Conservation (phyloP, 106 monocot species). For the Platanthera zijinensis region DNA sequence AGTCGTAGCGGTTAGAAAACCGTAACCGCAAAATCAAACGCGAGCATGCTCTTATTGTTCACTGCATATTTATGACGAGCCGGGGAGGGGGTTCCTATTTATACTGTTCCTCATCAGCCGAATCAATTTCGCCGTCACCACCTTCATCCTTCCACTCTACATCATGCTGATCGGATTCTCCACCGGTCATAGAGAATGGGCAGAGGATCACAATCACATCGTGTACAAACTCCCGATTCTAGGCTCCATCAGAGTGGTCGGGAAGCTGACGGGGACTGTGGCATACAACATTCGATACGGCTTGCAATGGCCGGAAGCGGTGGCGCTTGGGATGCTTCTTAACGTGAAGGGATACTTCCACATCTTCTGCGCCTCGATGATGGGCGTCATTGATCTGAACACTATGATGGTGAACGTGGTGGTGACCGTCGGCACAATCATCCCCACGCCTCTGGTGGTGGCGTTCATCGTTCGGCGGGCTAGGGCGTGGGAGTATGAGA, state of each 20-base stretch:
- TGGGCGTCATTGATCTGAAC: conserved; percentile 9
- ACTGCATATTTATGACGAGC: no score
- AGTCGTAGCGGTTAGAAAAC: no score
- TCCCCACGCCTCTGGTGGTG: conserved; percentile 31
- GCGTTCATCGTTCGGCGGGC: conserved; percentile 22
- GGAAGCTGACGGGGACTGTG: conserved; percentile 45
- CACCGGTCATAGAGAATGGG: not conserved
- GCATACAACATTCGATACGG: conserved; percentile 18
- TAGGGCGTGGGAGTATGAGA: conserved; percentile 14
- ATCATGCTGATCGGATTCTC: conserved; percentile 17
- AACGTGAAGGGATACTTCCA: conserved; percentile 65
- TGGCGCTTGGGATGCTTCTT: conserved; percentile 47
- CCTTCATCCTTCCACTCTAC: conserved; percentile 44
- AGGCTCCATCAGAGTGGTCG: conserved; percentile 17
- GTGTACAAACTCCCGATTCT: conserved; percentile 11
- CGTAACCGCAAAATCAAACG: no score
- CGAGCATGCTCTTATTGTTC: no score
- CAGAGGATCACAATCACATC: not conserved
- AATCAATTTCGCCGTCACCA: conserved; percentile 43
- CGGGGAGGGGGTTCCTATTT: no score
- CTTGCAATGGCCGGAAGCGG: conserved; percentile 37
- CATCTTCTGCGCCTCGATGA: conserved; percentile 24
- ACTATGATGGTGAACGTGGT: conserved; percentile 27
- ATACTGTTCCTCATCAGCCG: conserved; percentile 57
- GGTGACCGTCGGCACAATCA: conserved; percentile 17